Evolutionary conservation across 2,329 filamentous ascomycete genomes (phyloP), one percentile per base, ranked within the genome.

Genomic region (Aspergillus ibericus): DNA sequence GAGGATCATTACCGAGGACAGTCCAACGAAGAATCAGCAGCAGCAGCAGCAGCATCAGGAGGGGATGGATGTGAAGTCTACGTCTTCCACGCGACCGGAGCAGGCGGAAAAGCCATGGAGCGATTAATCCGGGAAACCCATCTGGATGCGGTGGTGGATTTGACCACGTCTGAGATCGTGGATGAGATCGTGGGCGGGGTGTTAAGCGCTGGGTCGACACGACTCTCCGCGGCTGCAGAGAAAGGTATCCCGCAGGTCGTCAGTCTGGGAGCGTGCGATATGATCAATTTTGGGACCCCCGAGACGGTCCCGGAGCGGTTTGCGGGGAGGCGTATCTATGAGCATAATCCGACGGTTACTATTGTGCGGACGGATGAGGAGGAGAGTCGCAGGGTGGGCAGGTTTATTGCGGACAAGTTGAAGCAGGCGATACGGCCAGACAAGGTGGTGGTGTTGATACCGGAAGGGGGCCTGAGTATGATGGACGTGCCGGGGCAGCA

Each of bases 121-220:
- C 77, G 85, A 0, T 76, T 91, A 2, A 74, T 89, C 1, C 67
- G 70, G 0, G 83, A 87, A 63, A 79, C 78, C 0, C 74, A 77
- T n/a, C 75, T 91, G 1, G 85, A 89, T 65, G 88, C 84, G 0
- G 81, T 90, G 0, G 74, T 90, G 3, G 88, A 91, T 66, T 72
- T 91, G n/a, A 91, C 88, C 0, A 90, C 88, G 0, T 89, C 87
- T 0, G 88, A 91, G 66, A 80, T 89, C 16, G 84, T 83, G 44
- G 88, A 91, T 66, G 75, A 85, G 48, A 62, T 89, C 0, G 82
- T 83, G 15, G 88, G 86, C 0, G 88, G 88, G 0, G 80, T 85
- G 3, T 82, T 91, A 75, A 82, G 80, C 29, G 87, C 87, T 0
- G 86, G 85, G 0, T 74, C 79, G 1, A 66, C 75, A 5, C 78